phyloP scores from a whole-genome alignment of 345 rosid genomes.

The Stellera chamaejasme region DNA sequence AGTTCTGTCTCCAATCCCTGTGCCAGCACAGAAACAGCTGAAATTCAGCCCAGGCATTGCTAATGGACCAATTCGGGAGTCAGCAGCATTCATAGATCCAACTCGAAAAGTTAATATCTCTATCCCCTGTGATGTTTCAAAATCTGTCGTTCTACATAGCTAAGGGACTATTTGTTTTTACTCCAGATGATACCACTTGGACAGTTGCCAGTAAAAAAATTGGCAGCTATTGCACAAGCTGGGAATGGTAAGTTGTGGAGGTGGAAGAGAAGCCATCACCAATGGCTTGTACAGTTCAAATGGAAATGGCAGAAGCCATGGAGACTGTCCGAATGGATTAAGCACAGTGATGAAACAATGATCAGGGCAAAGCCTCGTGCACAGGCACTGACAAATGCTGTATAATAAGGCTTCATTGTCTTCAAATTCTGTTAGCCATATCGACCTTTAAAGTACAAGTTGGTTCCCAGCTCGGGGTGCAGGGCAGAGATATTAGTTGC shows the following conservation, averaged over 20 bases:
- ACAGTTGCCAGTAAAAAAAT: constrained; percentile 62
- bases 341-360: constrained; percentile 79
- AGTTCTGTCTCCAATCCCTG: constrained; percentile 60
- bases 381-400: constrained; percentile 30
- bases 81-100: constrained; percentile 58
- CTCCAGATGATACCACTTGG: constrained; percentile 89
- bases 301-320: constrained; percentile 99
- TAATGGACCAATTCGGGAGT: constrained; percentile 50
- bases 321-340: constrained; percentile 92
- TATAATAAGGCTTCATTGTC: constrained; percentile 19
- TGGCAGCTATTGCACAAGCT: constrained; percentile 51
- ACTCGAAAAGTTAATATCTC: constrained; percentile 50
- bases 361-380: constrained; percentile 60
- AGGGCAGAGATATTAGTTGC: constrained; percentile 17
- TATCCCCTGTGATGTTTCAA: constrained; percentile 4
- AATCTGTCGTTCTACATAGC: constrained; percentile 10
- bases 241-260: constrained; percentile 87
- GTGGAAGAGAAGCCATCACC: constrained; percentile 99
- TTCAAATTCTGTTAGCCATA: constrained; percentile 13
- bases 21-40: constrained; percentile 90
- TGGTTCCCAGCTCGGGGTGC: constrained; percentile 15
- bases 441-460: constrained; percentile 22
- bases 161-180: constrained; percentile 10
- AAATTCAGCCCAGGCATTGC: constrained; percentile 85
- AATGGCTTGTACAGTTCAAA: constrained; percentile 94